Percentiles rank a stretch among this genome's conserved stretches.
phyloP scores from a whole-genome alignment of 2,329 filamentous ascomycete genomes.

The Verticillium longisporum region DNA sequence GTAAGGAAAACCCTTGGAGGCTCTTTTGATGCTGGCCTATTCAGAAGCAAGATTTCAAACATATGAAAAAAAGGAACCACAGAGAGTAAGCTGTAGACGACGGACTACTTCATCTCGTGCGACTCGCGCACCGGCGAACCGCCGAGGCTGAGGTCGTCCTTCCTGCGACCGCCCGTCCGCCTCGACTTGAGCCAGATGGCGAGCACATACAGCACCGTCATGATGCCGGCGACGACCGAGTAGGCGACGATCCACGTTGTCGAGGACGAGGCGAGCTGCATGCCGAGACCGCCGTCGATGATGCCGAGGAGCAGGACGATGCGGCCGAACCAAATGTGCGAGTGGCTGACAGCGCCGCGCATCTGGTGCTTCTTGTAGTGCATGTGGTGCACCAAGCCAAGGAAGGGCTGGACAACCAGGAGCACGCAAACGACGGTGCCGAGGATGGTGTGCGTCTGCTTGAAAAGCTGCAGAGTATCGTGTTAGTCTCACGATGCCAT shows the following conservation, averaged over 20 bases:
- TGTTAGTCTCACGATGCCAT: neutral
- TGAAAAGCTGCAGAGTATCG: constrained; percentile 39
- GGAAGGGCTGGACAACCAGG: constrained; percentile 49
- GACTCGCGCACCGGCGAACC: neutral
- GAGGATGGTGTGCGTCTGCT: constrained; percentile 45
- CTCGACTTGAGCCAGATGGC: constrained; percentile 13
- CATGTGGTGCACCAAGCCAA: constrained; percentile 52
- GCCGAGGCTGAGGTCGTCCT: neutral
- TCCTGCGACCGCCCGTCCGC: neutral
- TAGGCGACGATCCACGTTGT: constrained; percentile 44
- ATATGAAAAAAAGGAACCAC: too few relatives aligned
- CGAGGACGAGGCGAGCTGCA: constrained; percentile 38
- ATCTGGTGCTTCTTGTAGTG: constrained; percentile 39
- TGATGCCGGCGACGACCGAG: constrained; percentile 43
- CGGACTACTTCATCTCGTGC: neutral
- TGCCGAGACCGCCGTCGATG: constrained; percentile 57
- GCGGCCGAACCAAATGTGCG: constrained; percentile 59
- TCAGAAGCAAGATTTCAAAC: too few relatives aligned
- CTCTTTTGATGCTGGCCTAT: too few relatives aligned
- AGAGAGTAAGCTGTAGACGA: too few relatives aligned
- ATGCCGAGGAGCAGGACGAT: constrained; percentile 50
- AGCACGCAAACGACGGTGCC: constrained; percentile 48
- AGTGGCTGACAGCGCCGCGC: constrained; percentile 45
- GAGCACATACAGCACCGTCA: constrained; percentile 36
- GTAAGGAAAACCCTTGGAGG: too few relatives aligned